Evolutionary conservation across 257 asterid genomes (phyloP).

Genomic region (Pogostemon cablin): DNA sequence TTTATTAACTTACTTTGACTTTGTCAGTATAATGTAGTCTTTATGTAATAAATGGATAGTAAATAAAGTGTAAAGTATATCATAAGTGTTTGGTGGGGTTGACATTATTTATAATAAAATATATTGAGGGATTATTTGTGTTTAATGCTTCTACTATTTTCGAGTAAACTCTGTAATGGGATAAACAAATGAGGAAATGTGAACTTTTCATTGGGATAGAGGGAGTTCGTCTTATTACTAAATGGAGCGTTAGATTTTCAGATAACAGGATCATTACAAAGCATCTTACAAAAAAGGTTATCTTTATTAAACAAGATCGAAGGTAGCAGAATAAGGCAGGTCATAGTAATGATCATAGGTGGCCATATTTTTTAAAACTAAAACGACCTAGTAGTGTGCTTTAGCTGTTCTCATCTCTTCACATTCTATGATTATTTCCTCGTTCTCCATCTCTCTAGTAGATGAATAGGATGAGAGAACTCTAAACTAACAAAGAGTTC

Average conservation of each 20-base stretch:
- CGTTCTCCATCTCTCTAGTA: slow-evolving; percentile 1
- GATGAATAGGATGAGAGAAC: slow-evolving; percentile 10
- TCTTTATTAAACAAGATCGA: slow-evolving; percentile 11
- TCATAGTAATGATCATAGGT: background rate
- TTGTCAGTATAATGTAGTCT: no score
- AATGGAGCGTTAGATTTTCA: slow-evolving; percentile 21
- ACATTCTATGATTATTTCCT: slow-evolving; percentile 6
- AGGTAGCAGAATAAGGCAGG: slow-evolving; percentile 21
- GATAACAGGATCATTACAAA: slow-evolving; percentile 13
- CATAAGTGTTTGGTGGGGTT: no score
- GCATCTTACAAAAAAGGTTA: slow-evolving; percentile 6
- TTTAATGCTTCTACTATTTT: no score
- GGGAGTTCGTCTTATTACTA: slow-evolving; percentile 2
- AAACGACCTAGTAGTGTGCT: background rate
- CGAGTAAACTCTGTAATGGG: no score
- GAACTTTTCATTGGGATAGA: no score
- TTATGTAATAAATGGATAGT: no score
- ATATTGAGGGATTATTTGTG: no score
- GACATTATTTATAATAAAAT: no score
- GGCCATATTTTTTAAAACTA: background rate
- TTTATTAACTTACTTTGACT: no score
- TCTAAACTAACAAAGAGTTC: slow-evolving; percentile 2
- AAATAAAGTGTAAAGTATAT: no score
- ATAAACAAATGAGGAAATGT: no score
- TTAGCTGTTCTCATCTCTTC: slow-evolving; percentile 24